These are phyloP conservation scores for Globisporangium perplexum DNA, from an alignment of 352 stramenopile species.

Conservation along the genomic window DNA sequence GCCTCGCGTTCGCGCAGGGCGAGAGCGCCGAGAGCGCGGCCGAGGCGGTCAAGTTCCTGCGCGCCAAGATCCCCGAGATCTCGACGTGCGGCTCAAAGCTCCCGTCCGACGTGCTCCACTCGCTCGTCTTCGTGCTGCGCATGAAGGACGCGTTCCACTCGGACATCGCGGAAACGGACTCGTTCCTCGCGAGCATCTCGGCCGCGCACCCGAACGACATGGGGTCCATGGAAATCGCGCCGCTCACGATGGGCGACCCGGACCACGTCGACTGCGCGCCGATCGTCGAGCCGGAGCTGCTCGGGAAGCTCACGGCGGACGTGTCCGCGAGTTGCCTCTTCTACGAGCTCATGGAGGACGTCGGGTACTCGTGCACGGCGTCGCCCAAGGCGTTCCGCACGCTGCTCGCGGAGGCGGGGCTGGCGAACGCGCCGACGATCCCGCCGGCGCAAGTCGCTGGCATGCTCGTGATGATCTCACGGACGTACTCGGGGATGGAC, in stretches of 20 bases:
- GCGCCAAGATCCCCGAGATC: slow-evolving; percentile 81
- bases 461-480: slow-evolving; percentile 86
- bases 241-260: slow-evolving; percentile 82
- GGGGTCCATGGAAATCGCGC: slow-evolving; percentile 78
- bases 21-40: slow-evolving; percentile 49
- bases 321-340: slow-evolving; percentile 79
- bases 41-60: slow-evolving; percentile 73
- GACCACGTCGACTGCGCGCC: slow-evolving; percentile 80
- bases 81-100: slow-evolving; percentile 76
- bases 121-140: slow-evolving; percentile 75
- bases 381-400: slow-evolving; percentile 75
- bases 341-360: slow-evolving; percentile 89
- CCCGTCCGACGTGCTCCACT: slow-evolving; percentile 78
- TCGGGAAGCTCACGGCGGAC: slow-evolving; percentile 77
- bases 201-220: slow-evolving; percentile 84
- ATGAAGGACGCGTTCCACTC: slow-evolving; percentile 74
- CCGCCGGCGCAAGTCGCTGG: slow-evolving; percentile 81
- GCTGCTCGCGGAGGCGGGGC: slow-evolving; percentile 73
- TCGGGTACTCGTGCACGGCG: slow-evolving; percentile 83
- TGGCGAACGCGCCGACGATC: slow-evolving; percentile 77
- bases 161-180: slow-evolving; percentile 76
- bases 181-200: slow-evolving; percentile 82
- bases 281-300: slow-evolving; percentile 45
- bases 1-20: slow-evolving; percentile 73
- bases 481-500: slow-evolving; percentile 68